Evolutionary conservation across 805 yeast species (phyloP).

Genomic region (Candida alai): DNA sequence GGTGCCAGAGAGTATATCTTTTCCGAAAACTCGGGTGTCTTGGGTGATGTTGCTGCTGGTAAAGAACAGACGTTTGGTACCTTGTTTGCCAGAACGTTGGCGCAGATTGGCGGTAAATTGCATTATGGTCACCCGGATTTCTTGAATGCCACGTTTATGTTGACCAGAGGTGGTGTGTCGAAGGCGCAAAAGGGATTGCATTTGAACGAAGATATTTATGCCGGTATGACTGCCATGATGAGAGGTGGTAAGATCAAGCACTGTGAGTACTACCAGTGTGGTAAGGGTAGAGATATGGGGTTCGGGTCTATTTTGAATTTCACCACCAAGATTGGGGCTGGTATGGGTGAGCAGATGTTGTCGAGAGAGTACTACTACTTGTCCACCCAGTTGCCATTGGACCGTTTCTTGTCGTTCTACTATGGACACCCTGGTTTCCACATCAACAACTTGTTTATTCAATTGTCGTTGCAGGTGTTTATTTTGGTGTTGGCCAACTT

Average conservation of each 20-base stretch:
- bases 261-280: slow-evolving; percentile 81
- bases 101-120: slow-evolving; percentile 76
- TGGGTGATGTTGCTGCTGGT: slow-evolving; percentile 86
- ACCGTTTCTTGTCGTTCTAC: slow-evolving; percentile 73
- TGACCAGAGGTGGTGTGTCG: slow-evolving; percentile 83
- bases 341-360: slow-evolving; percentile 86
- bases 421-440: slow-evolving; percentile 89
- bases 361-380: slow-evolving; percentile 78
- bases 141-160: slow-evolving; percentile 70
- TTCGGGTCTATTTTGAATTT: slow-evolving; percentile 79
- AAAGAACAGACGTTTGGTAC: slow-evolving; percentile 89
- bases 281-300: slow-evolving; percentile 83
- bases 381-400: slow-evolving; percentile 73
- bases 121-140: slow-evolving; percentile 90
- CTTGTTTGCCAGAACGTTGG: slow-evolving; percentile 75
- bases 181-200: slow-evolving; percentile 82
- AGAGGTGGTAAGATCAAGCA: slow-evolving; percentile 85
- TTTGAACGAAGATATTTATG: slow-evolving; percentile 81
- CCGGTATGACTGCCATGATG: slow-evolving; percentile 75
- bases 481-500: slow-evolving; percentile 61
- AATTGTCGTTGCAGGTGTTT: slow-evolving; percentile 53
- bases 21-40: slow-evolving; percentile 76
- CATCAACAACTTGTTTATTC: slow-evolving; percentile 70
- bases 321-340: slow-evolving; percentile 83
- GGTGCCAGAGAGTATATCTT: slow-evolving; percentile 84